Conservation (phyloP, 176 grass and related monocot genomes). For the Pontederia paniculata region DNA sequence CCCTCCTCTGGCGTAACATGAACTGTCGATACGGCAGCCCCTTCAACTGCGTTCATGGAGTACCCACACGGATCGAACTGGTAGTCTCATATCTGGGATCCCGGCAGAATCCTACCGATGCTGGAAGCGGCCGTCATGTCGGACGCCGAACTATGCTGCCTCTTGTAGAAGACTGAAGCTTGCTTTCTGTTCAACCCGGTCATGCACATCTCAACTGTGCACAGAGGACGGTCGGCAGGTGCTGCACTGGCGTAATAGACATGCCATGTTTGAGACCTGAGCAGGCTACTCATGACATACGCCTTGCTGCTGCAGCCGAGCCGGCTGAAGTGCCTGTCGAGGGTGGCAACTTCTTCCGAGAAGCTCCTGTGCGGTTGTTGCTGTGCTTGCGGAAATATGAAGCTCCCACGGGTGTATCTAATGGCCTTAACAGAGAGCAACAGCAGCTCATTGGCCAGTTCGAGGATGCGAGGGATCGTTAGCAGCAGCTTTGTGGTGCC, state of each 20-base stretch:
- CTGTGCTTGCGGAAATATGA: slow-evolving; percentile 2
- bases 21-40: background rate
- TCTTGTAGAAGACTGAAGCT: slow-evolving; percentile 1
- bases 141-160: background rate
- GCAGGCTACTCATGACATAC: background rate
- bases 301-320: background rate
- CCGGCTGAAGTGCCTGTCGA: background rate
- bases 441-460: background rate
- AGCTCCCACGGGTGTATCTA: slow-evolving; percentile 1
- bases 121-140: background rate
- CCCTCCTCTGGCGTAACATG: slow-evolving; percentile 8
- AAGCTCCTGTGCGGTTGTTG: background rate
- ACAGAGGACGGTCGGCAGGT: no score
- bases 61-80: slow-evolving; percentile 4
- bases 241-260: background rate
- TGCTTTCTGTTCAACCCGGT: background rate
- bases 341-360: background rate
- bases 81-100: background rate
- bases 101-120: background rate
- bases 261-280: background rate
- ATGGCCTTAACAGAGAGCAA: background rate
- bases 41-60: background rate
- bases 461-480: background rate
- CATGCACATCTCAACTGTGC: slow-evolving; percentile 7
- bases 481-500: background rate